Conservation (phyloP, 805 yeast genomes). For the Sugiyamaella qingdaonensis region DNA sequence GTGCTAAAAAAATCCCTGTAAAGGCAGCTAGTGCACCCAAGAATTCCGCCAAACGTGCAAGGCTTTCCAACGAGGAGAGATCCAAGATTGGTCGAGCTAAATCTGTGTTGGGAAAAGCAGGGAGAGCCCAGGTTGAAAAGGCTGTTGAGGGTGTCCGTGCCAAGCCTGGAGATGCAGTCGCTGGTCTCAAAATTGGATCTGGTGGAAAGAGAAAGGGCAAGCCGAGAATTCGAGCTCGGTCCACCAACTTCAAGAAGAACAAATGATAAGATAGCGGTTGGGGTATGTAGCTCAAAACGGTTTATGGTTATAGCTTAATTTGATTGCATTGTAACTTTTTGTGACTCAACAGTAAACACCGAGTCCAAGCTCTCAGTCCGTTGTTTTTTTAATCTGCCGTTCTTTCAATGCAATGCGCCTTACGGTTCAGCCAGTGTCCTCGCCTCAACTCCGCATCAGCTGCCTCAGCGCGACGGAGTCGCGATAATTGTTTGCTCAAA, state of each 20-base stretch:
- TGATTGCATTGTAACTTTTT: too few relatives aligned
- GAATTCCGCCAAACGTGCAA: slow-evolving; percentile 26
- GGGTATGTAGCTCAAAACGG: not conserved
- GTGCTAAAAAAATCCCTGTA: slow-evolving; percentile 49
- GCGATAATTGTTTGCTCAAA: too few relatives aligned
- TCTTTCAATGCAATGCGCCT: too few relatives aligned
- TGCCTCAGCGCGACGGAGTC: too few relatives aligned
- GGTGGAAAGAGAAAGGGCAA: slow-evolving; percentile 30
- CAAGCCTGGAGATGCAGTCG: slow-evolving; percentile 55
- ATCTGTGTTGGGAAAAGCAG: slow-evolving; percentile 72
- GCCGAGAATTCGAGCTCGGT: slow-evolving; percentile 43
- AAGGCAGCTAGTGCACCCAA: slow-evolving; percentile 10
- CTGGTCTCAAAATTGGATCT: slow-evolving; percentile 55
- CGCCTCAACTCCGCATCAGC: too few relatives aligned
- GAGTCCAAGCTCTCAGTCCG: too few relatives aligned
- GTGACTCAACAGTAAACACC: too few relatives aligned
- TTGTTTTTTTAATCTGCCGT: too few relatives aligned
- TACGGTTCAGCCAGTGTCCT: too few relatives aligned
- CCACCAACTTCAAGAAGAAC: slow-evolving; percentile 45
- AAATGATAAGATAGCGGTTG: not conserved
- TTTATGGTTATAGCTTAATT: not conserved
- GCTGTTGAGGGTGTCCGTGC: slow-evolving; percentile 78
- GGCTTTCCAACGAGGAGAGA: slow-evolving; percentile 61
- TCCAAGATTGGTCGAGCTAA: slow-evolving; percentile 79
- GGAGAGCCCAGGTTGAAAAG: slow-evolving; percentile 54